Evolutionary conservation across 768 basidiomycete species (phyloP).

Genomic region (Xerocomellus amylosporus): DNA sequence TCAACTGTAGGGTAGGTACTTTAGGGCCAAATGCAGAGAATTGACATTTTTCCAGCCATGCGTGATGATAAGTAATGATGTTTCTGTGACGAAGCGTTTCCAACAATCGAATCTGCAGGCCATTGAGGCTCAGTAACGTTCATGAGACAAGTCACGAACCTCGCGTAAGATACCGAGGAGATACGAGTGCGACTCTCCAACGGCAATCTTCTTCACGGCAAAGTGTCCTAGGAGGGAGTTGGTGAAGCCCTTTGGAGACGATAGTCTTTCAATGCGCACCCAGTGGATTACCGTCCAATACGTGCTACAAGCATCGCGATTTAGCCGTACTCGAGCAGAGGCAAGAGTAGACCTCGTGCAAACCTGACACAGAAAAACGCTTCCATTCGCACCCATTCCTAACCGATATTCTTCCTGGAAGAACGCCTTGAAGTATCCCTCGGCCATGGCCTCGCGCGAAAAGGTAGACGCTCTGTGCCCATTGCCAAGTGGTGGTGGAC

Average conservation of each 20-base stretch:
- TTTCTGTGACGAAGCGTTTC: slow-evolving; percentile 89
- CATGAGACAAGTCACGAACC: slow-evolving; percentile 33
- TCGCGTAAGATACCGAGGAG: slow-evolving; percentile 79
- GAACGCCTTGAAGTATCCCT: slow-evolving; percentile 91
- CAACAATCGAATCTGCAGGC: slow-evolving; percentile 67
- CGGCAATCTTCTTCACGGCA: slow-evolving; percentile 95
- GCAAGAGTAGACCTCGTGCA: slow-evolving; percentile 10
- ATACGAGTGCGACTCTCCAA: slow-evolving; percentile 87
- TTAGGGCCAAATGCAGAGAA: slow-evolving; percentile 89
- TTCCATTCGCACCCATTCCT: slow-evolving; percentile 95
- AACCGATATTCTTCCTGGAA: slow-evolving; percentile 87
- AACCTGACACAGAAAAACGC: slow-evolving; percentile 85
- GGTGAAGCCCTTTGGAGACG: background rate
- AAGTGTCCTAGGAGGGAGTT: slow-evolving; percentile 58
- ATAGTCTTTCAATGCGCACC: slow-evolving; percentile 39
- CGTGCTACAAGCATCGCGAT: slow-evolving; percentile 48
- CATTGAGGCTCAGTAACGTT: background rate
- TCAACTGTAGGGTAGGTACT: slow-evolving; percentile 82
- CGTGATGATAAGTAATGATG: slow-evolving; percentile 93
- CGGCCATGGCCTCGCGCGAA: slow-evolving; percentile 73
- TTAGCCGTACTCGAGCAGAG: slow-evolving; percentile 3
- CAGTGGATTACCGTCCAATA: slow-evolving; percentile 82
- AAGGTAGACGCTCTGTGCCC: slow-evolving; percentile 40
- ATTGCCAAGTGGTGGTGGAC: slow-evolving; percentile 38
- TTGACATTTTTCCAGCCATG: slow-evolving; percentile 84